Conservation (phyloP, 768 basidiomycete genomes). For the Boletales sp. region DNA sequence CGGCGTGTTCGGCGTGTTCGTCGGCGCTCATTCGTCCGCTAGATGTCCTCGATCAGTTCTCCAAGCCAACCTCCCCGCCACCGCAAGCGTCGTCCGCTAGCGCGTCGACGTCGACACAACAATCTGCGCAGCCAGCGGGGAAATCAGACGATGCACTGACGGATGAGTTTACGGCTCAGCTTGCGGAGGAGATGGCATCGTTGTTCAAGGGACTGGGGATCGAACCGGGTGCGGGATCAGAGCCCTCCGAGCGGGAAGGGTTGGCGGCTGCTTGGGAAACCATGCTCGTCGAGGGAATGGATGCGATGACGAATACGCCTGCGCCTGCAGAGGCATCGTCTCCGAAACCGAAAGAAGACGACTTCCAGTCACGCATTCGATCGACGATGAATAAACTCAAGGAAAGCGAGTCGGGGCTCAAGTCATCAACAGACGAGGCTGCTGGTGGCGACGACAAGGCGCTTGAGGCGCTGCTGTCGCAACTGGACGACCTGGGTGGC, state of each 20-base stretch:
- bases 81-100: slow-evolving; percentile 11
- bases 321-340: slow-evolving; percentile 2
- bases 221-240: slow-evolving; percentile 17
- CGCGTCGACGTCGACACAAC: slow-evolving; percentile 15
- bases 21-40: slow-evolving; percentile 7
- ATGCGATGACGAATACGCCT: slow-evolving; percentile 23
- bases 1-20: neutral
- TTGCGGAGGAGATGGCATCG: slow-evolving; percentile 43
- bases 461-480: slow-evolving; percentile 51
- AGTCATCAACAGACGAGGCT: slow-evolving; percentile 13
- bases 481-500: slow-evolving; percentile 33
- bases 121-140: slow-evolving; percentile 12
- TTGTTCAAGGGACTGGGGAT: slow-evolving; percentile 29
- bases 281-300: slow-evolving; percentile 64
- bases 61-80: slow-evolving; percentile 12
- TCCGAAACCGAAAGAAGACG: slow-evolving; percentile 21
- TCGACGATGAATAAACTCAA: slow-evolving; percentile 73
- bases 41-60: slow-evolving; percentile 52
- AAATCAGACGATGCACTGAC: slow-evolving; percentile 9
- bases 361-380: slow-evolving; percentile 68
- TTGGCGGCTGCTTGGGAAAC: slow-evolving; percentile 68
- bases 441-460: slow-evolving; percentile 27
- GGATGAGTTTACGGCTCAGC: slow-evolving; percentile 36
- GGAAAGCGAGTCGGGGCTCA: slow-evolving; percentile 51
- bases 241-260: slow-evolving; percentile 29